Conservation (phyloP, 2,329 filamentous ascomycete species). For the Diaporthe capsici region DNA sequence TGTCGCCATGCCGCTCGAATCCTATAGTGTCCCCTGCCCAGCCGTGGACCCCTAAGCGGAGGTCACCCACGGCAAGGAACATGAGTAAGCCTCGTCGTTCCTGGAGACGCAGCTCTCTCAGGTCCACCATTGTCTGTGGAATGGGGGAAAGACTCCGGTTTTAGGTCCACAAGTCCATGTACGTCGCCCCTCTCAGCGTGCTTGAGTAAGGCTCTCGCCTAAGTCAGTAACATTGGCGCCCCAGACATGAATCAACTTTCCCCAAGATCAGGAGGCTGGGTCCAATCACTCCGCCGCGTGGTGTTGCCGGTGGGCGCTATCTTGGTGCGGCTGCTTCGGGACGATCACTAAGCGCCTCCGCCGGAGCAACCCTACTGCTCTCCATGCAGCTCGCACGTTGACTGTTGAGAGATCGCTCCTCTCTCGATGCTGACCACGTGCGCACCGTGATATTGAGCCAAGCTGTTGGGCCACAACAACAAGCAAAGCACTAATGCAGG, state of each 20-base stretch:
- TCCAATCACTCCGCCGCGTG: not conserved
- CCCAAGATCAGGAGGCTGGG: not conserved
- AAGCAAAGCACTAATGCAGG: constrained; percentile 7
- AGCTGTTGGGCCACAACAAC: not conserved
- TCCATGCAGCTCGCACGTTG: not conserved
- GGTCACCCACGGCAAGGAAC: not conserved
- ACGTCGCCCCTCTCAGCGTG: not conserved
- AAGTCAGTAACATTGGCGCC: not conserved
- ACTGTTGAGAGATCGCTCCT: not conserved
- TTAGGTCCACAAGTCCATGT: not conserved
- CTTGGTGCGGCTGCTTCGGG: not conserved
- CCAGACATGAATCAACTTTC: not conserved
- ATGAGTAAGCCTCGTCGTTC: not conserved
- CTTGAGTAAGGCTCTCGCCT: not conserved
- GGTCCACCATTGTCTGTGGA: not conserved
- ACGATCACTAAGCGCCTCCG: not conserved
- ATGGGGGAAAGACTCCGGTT: not conserved
- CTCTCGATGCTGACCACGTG: not conserved
- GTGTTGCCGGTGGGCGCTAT: not conserved
- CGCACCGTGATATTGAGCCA: not conserved
- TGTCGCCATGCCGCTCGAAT: not conserved
- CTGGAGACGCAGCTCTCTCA: not conserved
- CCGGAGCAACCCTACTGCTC: too few species aligned
- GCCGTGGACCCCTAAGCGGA: not conserved
- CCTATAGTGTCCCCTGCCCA: not conserved